Base-by-base conservation (phyloP, 1,284 basidiomycete species). In the Afroboletus lepidellus region DNA sequence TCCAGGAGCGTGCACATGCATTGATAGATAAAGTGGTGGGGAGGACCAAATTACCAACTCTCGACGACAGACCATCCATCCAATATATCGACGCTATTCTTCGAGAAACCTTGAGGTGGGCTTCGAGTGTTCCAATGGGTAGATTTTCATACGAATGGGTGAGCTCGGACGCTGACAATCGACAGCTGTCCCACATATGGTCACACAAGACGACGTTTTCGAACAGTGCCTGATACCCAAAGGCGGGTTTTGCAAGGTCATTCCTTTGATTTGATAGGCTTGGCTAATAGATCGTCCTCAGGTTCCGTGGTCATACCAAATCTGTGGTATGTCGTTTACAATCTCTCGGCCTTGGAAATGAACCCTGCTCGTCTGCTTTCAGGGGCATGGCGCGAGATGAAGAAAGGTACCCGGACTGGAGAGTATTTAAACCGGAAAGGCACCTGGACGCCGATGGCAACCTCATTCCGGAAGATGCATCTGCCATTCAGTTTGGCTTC, bases 11-110 rank as follows among this genome's bases (percentile, higher is more conserved):
- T 33, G 68, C 66, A 18, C 65, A 67, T 4, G 51, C 47, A 13
- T 37, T 52, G 8, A 51, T 67, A 18, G 65, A 69, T 39, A 48
- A 16, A 16, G 57, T 64, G 3, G 53, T 69, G 1, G 66, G 63
- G 34, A 52, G 51, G 30, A 53, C 51, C 27, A 55, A 59, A 45
- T 36, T 66, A 0, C 68, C 66, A 7, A 49, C 46, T 12, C 53
- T 67, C 23, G 39, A 46, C 6, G 66, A 68, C 46, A 54, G 51
- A 34, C 18, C 46, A n/a, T 57, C 49, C 9, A 50, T 68, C 41
- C 57, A 54, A 16, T 68, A 66, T 36, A 47, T 70, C 4, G 68
- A 69, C 3, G 68, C 66, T 3, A 43, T 67, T 6, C 36, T 66
- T 15, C 48, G 53, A 33, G 66, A 68, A 49, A 53, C 55, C 8